phyloP scores from a whole-genome alignment of 306 rosid species.

The Casuarina glauca region DNA sequence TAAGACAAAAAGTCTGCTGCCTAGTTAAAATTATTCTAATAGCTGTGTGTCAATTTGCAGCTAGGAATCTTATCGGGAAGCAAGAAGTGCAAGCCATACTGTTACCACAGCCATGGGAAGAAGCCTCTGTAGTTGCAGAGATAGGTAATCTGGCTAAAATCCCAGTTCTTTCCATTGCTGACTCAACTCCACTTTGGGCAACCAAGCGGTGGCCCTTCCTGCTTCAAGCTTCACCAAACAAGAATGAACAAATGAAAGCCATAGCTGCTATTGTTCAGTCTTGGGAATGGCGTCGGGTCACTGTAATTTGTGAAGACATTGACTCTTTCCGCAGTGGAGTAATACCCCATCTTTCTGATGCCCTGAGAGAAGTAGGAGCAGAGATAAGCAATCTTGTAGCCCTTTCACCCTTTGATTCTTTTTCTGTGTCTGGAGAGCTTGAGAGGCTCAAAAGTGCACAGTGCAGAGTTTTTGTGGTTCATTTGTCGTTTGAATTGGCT shows the following conservation, averaged over 20 bases:
- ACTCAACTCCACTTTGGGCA: slow-evolving; percentile 48
- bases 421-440: slow-evolving; percentile 39
- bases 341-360: slow-evolving; percentile 33
- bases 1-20: slow-evolving; percentile 16
- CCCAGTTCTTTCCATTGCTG: slow-evolving; percentile 44
- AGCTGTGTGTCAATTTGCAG: slow-evolving; percentile 27
- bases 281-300: slow-evolving; percentile 41
- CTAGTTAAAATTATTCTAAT: no score
- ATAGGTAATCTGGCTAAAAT: slow-evolving; percentile 28
- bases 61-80: slow-evolving; percentile 37
- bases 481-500: slow-evolving; percentile 36
- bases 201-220: slow-evolving; percentile 40
- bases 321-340: slow-evolving; percentile 33
- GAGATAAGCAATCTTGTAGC: slow-evolving; percentile 27
- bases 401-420: slow-evolving; percentile 36
- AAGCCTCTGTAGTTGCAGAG: slow-evolving; percentile 37
- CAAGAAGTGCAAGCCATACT: slow-evolving; percentile 41
- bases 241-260: slow-evolving; percentile 41
- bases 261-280: slow-evolving; percentile 46
- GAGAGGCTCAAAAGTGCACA: slow-evolving; percentile 38
- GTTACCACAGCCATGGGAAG: slow-evolving; percentile 56
- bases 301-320: slow-evolving; percentile 42
- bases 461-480: slow-evolving; percentile 46
- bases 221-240: slow-evolving; percentile 35
- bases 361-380: slow-evolving; percentile 31